Evolutionary conservation across 2,329 filamentous ascomycete genomes (phyloP), one percentile per base, ranked within the genome.

Genomic region (Clarireedia sp.): DNA sequence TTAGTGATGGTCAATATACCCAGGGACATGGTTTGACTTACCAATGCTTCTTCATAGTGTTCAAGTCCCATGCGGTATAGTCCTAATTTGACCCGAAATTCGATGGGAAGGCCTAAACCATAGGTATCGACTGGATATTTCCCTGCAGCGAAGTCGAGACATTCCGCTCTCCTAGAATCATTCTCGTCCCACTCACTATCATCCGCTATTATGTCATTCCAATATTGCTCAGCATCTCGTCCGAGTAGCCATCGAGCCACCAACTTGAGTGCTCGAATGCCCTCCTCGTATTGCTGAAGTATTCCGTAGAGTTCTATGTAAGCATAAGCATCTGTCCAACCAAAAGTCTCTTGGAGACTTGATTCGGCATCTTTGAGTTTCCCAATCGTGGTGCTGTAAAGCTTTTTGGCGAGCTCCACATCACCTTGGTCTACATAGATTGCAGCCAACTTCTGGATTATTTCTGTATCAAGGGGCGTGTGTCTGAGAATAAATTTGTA

Each of bases 181-280:
- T 85, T 79, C 5, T 80, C 71, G 68, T 99, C 94, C 82, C 90
- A 99, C 71, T 99, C 94, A 55, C 90, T 80, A 68, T 96, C 90
- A 67, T 96, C 89, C 5, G 81, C 75, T 29, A 79, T 74, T 60
- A 79, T 77, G 8, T 77, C 68, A 56, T 95, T 86, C 94, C 94
- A 99, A 65, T 83, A 89, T 0, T 66, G 70, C 68, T 99, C 91
- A 4, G 79, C 74, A 37, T 78, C 74, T 48, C 94, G 83, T 8
- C 89, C 88, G 40, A 96, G 75, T 54, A 96, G 76, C 90, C 90
- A 96, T 55, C 95, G 79, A 21, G 87, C 81, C 16, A 96, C 71
- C 2, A 76, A 76, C 67, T 88, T 94, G 12, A 95, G 75, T 59
- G 86, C 81, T 26, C 71, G 70, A 2, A 95, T 78, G 2, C 87